Evolutionary conservation across 352 stramenopile species (phyloP), one percentile per base, ranked within the genome.

Genomic region (Peronospora belbahrii): DNA sequence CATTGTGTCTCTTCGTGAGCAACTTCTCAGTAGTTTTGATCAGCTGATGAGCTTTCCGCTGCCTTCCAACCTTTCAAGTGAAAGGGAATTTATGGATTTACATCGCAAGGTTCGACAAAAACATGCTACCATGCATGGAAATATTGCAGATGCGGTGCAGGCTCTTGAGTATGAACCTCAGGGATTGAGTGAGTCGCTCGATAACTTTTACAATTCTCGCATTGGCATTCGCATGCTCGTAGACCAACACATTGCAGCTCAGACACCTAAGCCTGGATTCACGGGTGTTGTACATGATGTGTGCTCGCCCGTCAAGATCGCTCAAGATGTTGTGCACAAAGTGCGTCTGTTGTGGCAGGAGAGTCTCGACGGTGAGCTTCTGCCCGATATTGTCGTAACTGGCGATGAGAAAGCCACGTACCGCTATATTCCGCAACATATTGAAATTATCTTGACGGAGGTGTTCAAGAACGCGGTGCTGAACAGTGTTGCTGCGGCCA

Each of bases 221-320:
- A 91, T 91, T 41, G 70, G 76, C 44, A 87, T 88, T 40, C 76
- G 79, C 36, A 88, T 85, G 74, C 70, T 91, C 34, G 67, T 88
- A 59, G 79, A 91, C 52, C 79, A 91, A 51, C 79, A 91, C 48
- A 5, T 85, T 2, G 79, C 76, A 0, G 68, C 73, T 15, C 74
- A 87, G 56, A 78, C 66, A 4, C 76, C 76, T 0, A 53, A 42
- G 6, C 42, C 56, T 2, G 79, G 79, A 2, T 88, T 76, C 52
- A 64, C 72, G 1, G 76, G 79, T 6, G 70, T 91, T 35, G 75
- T 88, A 20, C 73, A 69, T 1, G 63, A 88, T 39, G 34, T 74
- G 33, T 83, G 70, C 30, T 87, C 75, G 27, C 79, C 79, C 4
- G 60, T 91, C 18, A 47, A 79, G 37, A 85, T 91, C 42, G 73